Evolutionary conservation across 2,329 filamentous ascomycete genomes (phyloP).

Genomic region (Penicillium polonicum): DNA sequence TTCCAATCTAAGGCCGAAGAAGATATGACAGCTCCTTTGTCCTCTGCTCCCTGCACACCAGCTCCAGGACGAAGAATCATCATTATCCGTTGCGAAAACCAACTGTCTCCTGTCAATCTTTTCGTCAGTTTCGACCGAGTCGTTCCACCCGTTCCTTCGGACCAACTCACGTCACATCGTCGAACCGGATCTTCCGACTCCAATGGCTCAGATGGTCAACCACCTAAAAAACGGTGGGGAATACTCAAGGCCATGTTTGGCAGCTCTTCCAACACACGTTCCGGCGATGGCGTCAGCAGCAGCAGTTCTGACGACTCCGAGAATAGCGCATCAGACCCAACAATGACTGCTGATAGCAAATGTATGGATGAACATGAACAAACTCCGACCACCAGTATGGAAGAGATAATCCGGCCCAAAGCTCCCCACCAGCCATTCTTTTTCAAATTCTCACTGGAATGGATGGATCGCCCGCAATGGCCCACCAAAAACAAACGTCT

Average conservation of each 20-base stretch:
- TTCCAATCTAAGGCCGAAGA: constrained; percentile 66
- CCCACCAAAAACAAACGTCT: constrained; percentile 54
- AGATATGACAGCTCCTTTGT: constrained; percentile 59
- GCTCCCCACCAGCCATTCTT: constrained; percentile 56
- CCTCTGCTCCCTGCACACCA: constrained; percentile 77
- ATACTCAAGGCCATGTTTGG: constrained; percentile 53
- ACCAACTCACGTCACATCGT: constrained; percentile 35
- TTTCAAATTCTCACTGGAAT: constrained; percentile 70
- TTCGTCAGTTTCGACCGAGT: constrained; percentile 67
- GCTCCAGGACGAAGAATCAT: constrained; percentile 82
- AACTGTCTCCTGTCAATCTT: constrained; percentile 51
- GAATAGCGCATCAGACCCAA: constrained; percentile 27
- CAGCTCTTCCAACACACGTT: constrained; percentile 44
- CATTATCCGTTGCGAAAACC: constrained; percentile 79
- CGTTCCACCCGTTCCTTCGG: constrained; percentile 39
- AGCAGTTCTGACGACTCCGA: constrained; percentile 41
- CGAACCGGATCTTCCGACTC: constrained; percentile 36
- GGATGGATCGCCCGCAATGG: constrained; percentile 55
- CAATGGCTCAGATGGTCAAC: constrained; percentile 23
- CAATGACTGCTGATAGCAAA: constrained; percentile 24
- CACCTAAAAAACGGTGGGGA: constrained; percentile 50
- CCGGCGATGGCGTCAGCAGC: constrained; percentile 43
- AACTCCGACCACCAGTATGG: constrained; percentile 20
- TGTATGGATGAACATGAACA: constrained; percentile 30
- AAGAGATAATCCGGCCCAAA: constrained; percentile 34